Evolutionary conservation across 1,139 yeast species (phyloP), one percentile per base, ranked within the genome.

Genomic region (Schwanniomyces etchellsii): DNA sequence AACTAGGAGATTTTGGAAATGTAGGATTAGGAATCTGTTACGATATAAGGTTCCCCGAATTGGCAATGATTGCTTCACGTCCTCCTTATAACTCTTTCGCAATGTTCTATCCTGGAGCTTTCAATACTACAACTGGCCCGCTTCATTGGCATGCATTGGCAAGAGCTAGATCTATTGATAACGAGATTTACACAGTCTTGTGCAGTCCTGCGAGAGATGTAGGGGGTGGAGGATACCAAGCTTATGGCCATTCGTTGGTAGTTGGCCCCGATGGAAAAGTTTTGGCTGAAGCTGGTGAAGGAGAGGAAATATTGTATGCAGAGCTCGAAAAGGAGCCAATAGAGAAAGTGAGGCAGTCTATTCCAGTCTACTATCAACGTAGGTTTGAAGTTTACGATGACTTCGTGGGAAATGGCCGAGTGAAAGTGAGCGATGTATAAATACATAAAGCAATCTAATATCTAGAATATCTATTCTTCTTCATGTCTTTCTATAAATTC

Each of bases 221-320:
- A 0, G 95, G 83, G 48, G 71, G 73, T 26, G 95, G 94, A 3
- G 64, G 63, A 20, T 95, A 88, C 49, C 66, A 68, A 32, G 65
- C 71, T 0, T 51, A 56, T 58, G 96, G 96, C 1, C 94, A 85
- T 47, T 69, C 94, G 0, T 60, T 85, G 48, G 75, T 85, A 7
- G 74, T 85, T 7, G 88, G 81, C 41, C 95, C 96, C 0, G 82
- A 89, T 86, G 96, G 96, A 1, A 66, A 75, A 0, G 65, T 84
- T 1, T 40, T 86, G 2, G 81, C 84, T 1, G 75, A 77, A 40
- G 51, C 51, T n/a, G 52, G 52, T 9, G 48, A 50, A 25, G 55
- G 49, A 5, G 57, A 52, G 38, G 56, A 51, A 32, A 44, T 52
- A 17, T 33, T 52, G 16, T 50, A 44, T 21, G 54, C 53, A n/a